Evolutionary conservation across 257 asterid species (phyloP).

Genomic region (Primulina tabacum): DNA sequence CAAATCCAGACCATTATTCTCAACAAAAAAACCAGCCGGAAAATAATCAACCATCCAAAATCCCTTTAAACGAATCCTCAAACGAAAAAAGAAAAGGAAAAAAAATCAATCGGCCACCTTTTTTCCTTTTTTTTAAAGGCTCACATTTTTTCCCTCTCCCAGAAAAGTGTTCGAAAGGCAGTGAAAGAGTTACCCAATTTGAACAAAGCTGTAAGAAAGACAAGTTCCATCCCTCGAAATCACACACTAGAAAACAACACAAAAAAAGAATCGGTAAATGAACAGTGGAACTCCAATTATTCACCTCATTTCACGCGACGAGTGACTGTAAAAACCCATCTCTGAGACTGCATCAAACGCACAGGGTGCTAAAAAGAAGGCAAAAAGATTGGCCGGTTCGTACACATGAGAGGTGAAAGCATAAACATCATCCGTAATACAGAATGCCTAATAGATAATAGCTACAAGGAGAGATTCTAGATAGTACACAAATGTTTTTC

Average conservation of each 20-base stretch:
- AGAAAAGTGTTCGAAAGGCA: conserved; percentile 23
- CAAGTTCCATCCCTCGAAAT: conserved; percentile 39
- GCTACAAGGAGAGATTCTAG: conserved; percentile 6
- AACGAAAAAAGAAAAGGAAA: not conserved
- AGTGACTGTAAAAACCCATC: conserved; percentile 31
- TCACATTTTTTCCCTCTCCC: conserved; percentile 28
- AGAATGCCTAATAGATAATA: conserved; percentile 18
- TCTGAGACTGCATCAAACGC: conserved; percentile 45
- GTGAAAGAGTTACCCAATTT: conserved; percentile 27
- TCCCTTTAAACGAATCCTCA: conserved; percentile 27
- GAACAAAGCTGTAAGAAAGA: conserved; percentile 22
- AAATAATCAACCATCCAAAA: conserved; percentile 13
- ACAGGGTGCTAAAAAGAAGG: conserved; percentile 37
- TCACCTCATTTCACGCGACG: conserved; percentile 31
- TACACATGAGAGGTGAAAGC: conserved; percentile 27
- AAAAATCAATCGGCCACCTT: not conserved
- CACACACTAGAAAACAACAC: conserved; percentile 45
- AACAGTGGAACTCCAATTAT: conserved; percentile 26
- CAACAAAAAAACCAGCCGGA: conserved; percentile 20
- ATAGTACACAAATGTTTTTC: conserved; percentile 29
- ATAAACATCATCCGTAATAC: conserved; percentile 32
- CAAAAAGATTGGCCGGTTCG: conserved; percentile 22
- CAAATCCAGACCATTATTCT: conserved; percentile 26
- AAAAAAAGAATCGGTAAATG: conserved; percentile 11
- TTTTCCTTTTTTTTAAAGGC: conserved; percentile 5